phyloP scores from a whole-genome alignment of 768 basidiomycete genomes.

The Boletus pseudo-olivaceus region DNA sequence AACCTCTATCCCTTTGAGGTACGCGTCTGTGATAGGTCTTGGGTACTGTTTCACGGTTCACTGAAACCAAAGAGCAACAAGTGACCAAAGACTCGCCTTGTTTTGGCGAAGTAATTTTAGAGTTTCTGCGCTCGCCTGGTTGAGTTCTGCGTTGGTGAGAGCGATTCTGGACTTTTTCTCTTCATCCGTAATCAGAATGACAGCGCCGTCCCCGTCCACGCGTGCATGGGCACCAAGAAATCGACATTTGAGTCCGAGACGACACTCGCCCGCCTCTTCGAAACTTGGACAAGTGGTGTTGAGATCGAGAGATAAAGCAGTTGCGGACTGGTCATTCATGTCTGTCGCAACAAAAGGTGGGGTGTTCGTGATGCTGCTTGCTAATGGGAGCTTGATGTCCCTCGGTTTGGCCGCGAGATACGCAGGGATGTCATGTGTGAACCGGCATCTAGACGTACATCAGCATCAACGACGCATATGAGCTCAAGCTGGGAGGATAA shows the following conservation, averaged over 20 bases:
- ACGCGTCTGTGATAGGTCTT: constrained; percentile 58
- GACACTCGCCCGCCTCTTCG: constrained; percentile 30
- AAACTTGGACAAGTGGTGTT: constrained; percentile 25
- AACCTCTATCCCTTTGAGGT: constrained; percentile 50
- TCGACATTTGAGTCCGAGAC: constrained; percentile 81
- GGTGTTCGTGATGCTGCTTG: constrained; percentile 39
- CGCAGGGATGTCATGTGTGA: constrained; percentile 68
- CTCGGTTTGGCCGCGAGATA: constrained; percentile 75
- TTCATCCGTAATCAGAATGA: constrained; percentile 50
- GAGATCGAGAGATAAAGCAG: constrained; percentile 17
- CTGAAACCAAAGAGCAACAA: not conserved
- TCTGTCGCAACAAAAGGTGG: constrained; percentile 48
- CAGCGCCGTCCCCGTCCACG: constrained; percentile 41
- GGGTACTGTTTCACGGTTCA: constrained; percentile 48
- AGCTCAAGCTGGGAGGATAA: not conserved
- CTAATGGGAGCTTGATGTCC: constrained; percentile 62
- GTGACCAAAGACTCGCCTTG: constrained; percentile 46
- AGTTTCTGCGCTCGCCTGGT: constrained; percentile 56
- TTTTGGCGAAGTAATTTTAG: constrained; percentile 62
- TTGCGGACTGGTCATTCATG: not conserved
- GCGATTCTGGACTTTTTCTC: constrained; percentile 52
- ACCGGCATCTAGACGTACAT: constrained; percentile 56
- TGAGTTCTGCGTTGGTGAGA: constrained; percentile 57
- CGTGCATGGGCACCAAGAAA: constrained; percentile 78
- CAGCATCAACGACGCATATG: not conserved